Base-by-base conservation (phyloP, 2,329 filamentous ascomycete species). In the Curvularia hawaiiensis region DNA sequence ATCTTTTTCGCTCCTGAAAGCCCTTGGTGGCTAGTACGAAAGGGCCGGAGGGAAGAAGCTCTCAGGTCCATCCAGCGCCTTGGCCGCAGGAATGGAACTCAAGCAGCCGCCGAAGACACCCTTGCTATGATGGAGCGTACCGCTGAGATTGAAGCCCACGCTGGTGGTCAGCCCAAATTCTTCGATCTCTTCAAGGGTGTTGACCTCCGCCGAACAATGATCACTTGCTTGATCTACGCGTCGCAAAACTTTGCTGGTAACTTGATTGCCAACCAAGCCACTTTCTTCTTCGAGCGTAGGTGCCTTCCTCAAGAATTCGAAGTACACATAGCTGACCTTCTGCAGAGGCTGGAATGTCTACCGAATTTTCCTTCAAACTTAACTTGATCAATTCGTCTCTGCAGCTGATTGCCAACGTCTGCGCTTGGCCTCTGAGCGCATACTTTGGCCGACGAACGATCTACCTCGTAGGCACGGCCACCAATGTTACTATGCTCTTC, bases 351-450 rank as follows among this genome's bases (percentile, higher is more conserved):
- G 85, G 85, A 54, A 83, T 89, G 68, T 64, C 64, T 0, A 74
- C 73, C 12, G 77, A 86, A 62, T 81, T 78, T 39, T 84, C 86
- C 7, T 88, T 88, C 70, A 82, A 82, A 50, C 80, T 88, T 24
- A 84, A 84, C 70, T 81, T 89, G 44, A 87, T 88, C 75, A 88
- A 83, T 56, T 88, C 86, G 0, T 84, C 82, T 51, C 84, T 88
- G 2, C 83, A 86, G 67, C 77, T 77, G 69, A 75, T 89, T 67
- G 80, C 86, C 60, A 85, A 87, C 73, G 86, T 86, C 79, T 77
- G 86, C 43, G 88, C 85, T 51, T 89, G 86, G 87, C 75, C 88
- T 55, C 81, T 89, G 47, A 88, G 84, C n/a, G 82, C 81, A 4
- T 88, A 84, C 73, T 79, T 86, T 53, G 85, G 86, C 65, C 83